These are phyloP conservation scores for Pleurotus citrinopileatus DNA, from an alignment of 768 basidiomycete species.

Conservation along the genomic window DNA sequence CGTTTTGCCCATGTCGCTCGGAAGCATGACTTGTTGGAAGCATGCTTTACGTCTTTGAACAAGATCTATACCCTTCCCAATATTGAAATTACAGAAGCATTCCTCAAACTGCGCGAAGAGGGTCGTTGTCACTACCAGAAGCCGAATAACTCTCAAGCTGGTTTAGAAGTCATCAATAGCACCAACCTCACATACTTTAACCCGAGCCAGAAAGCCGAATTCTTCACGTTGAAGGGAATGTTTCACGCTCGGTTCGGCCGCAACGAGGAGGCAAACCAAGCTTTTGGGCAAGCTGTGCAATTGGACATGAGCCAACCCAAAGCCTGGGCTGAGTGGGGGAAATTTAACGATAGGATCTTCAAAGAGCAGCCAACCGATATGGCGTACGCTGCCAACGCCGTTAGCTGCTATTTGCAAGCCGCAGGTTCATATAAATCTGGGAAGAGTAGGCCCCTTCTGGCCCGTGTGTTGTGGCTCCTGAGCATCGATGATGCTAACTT, in stretches of 20 bases:
- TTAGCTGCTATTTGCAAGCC: slow-evolving; percentile 97
- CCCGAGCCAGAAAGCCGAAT: slow-evolving; percentile 91
- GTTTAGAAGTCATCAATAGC: slow-evolving; percentile 98
- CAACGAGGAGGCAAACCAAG: slow-evolving; percentile 84
- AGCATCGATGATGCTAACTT: slow-evolving; percentile 81
- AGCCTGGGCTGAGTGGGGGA: slow-evolving; percentile 98
- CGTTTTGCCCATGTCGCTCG: slow-evolving; percentile 98
- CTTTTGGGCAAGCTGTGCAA: slow-evolving; percentile 95
- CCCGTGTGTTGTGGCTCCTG: slow-evolving; percentile 93
- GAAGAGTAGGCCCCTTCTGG: slow-evolving; percentile 88
- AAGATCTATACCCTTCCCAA: slow-evolving; percentile 99
- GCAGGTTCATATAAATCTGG: slow-evolving; percentile 92
- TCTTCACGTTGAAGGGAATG: slow-evolving; percentile 98
- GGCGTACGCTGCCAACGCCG: slow-evolving; percentile 81
- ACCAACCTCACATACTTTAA: slow-evolving; percentile 99
- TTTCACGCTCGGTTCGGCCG: slow-evolving; percentile 88
- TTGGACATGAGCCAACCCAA: slow-evolving; percentile 94
- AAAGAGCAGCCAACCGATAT: slow-evolving; percentile 78
- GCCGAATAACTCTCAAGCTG: slow-evolving; percentile 88
- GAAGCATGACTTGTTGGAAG: slow-evolving; percentile 94
- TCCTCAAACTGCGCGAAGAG: slow-evolving; percentile 97
- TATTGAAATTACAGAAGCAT: slow-evolving; percentile 99
- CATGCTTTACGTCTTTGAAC: slow-evolving; percentile 90
- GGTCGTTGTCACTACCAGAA: slow-evolving; percentile 98
- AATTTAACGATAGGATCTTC: slow-evolving; percentile 91